A percentile compares a stretch with the other conserved stretches of the same genome.
These are phyloP conservation scores for Coemansia sp. DNA, from an alignment of 192 early-diverging fungal genomes.

Conservation along the genomic window DNA sequence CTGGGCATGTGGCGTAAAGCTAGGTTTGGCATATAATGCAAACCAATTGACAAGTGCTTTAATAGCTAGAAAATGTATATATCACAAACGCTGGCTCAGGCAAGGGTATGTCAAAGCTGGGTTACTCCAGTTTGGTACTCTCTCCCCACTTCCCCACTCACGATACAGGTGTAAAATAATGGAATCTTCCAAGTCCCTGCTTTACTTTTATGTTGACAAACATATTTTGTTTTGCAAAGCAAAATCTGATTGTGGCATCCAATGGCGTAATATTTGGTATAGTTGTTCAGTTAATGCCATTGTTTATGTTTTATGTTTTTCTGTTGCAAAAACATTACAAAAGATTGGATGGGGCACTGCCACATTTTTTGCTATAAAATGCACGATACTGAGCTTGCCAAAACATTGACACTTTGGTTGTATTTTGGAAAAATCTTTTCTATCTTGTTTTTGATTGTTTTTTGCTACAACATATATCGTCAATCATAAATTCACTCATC, in stretches of 20 bases:
- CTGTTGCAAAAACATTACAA: too few relatives aligned
- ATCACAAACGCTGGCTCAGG: too few relatives aligned
- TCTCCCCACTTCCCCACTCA: too few relatives aligned
- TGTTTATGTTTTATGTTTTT: neutral
- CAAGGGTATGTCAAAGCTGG: too few relatives aligned
- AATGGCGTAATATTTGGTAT: neutral
- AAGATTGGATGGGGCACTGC: too few relatives aligned
- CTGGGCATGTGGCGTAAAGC: neutral
- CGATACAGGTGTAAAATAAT: too few relatives aligned
- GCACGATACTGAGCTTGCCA: too few relatives aligned
- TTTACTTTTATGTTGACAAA: neutral
- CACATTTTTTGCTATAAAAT: too few relatives aligned
- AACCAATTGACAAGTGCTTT: neutral
- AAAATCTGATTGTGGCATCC: neutral
- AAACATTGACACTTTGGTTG: too few relatives aligned
- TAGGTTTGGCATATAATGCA: neutral
- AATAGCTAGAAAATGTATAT: neutral
- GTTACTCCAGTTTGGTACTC: too few relatives aligned
- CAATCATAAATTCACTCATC: too few relatives aligned
- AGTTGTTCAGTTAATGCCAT: neutral
- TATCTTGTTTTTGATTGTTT: neutral
- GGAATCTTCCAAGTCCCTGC: neutral
- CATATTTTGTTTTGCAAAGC: neutral
- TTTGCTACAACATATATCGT: neutral
- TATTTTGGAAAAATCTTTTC: too few relatives aligned